Evolutionary conservation across 2,329 filamentous ascomycete genomes (phyloP).

Genomic region (Hypoxylon rubiginosum): DNA sequence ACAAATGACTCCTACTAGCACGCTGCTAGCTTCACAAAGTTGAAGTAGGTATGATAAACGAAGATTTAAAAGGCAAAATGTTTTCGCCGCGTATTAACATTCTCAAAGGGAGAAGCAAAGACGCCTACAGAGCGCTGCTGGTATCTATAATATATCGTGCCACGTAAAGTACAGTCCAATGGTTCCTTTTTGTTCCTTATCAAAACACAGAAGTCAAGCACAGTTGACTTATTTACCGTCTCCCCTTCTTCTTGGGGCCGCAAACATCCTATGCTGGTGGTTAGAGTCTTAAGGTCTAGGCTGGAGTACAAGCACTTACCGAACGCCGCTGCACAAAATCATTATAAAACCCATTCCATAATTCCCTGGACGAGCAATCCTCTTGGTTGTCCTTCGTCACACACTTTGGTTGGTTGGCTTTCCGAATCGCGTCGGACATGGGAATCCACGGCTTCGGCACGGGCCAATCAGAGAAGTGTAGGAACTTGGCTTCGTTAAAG

Average conservation of each 20-base stretch:
- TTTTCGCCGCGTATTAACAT: conserved; percentile 20
- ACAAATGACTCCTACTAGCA: background rate
- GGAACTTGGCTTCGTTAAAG: conserved; percentile 71
- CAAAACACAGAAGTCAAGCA: conserved; percentile 11
- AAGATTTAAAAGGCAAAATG: background rate
- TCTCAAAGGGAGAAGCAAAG: conserved; percentile 12
- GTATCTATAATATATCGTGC: conserved; percentile 42
- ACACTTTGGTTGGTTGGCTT: conserved; percentile 53
- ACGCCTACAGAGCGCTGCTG: conserved; percentile 27
- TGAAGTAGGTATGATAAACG: background rate
- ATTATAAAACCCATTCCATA: conserved; percentile 55
- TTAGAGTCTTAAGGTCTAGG: conserved; percentile 15
- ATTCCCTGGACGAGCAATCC: conserved; percentile 51
- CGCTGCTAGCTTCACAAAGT: background rate
- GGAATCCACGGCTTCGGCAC: conserved; percentile 70
- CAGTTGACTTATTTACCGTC: conserved; percentile 22
- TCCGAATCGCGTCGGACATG: conserved; percentile 45
- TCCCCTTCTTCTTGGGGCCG: conserved; percentile 28
- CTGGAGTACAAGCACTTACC: conserved; percentile 38
- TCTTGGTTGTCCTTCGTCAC: conserved; percentile 46
- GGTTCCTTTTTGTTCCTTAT: conserved; percentile 19
- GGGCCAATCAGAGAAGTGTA: conserved; percentile 81
- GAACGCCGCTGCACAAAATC: conserved; percentile 51
- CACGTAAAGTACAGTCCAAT: conserved; percentile 38
- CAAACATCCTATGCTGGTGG: conserved; percentile 27